Evolutionary conservation across 2,329 filamentous ascomycete species (phyloP).

Genomic region (Teratosphaeriaceae sp.): DNA sequence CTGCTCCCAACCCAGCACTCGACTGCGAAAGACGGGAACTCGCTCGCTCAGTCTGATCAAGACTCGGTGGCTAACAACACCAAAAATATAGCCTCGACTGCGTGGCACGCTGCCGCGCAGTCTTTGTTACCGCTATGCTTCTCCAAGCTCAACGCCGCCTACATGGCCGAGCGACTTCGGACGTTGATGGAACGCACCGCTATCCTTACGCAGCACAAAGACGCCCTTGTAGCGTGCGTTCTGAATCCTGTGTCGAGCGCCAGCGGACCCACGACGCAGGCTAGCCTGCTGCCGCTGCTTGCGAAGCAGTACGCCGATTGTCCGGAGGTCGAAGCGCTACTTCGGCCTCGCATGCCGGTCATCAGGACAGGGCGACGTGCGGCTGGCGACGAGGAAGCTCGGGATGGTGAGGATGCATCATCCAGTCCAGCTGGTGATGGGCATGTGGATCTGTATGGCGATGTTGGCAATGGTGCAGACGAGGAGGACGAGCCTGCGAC

Average conservation of each 20-base stretch:
- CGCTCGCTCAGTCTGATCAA: neutral
- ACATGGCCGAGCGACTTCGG: constrained; percentile 64
- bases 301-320: constrained; percentile 58
- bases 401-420: constrained; percentile 8
- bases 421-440: constrained; percentile 5
- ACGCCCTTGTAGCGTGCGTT: constrained; percentile 74
- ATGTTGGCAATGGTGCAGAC: constrained; percentile 4
- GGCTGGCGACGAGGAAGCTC: constrained; percentile 11
- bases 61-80: too few relatives aligned
- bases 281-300: constrained; percentile 76
- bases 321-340: constrained; percentile 63
- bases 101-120: too few relatives aligned
- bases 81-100: too few relatives aligned
- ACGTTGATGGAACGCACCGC: constrained; percentile 74
- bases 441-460: constrained; percentile 9
- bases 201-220: constrained; percentile 61
- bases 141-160: constrained; percentile 56
- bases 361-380: constrained; percentile 24
- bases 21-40: constrained; percentile 1
- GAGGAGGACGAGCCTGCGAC: constrained; percentile 1
- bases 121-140: constrained; percentile 54
- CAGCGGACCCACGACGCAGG: constrained; percentile 37
- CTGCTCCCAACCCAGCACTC: constrained; percentile 46
- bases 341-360: constrained; percentile 45
- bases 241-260: constrained; percentile 65